phyloP scores from a whole-genome alignment of 2,329 filamentous ascomycete genomes.

The Scortechinia acanthostroma region DNA sequence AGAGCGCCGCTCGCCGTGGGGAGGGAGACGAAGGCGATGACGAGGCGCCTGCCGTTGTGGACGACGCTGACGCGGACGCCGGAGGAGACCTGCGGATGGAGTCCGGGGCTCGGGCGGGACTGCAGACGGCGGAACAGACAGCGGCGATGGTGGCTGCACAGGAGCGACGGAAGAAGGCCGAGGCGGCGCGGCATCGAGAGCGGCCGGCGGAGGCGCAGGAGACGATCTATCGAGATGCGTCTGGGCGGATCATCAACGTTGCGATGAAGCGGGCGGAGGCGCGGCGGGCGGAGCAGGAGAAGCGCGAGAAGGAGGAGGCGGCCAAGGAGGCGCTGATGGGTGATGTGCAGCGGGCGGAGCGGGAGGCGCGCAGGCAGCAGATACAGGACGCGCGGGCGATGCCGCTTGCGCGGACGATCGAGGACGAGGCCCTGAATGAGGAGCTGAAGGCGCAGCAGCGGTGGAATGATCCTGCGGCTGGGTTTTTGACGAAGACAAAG shows the following conservation, averaged over 20 bases:
- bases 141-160: constrained; percentile 30
- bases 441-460: constrained; percentile 45
- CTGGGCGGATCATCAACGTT: constrained; percentile 60
- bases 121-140: constrained; percentile 56
- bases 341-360: constrained; percentile 49
- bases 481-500: constrained; percentile 39
- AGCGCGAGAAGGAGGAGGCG: constrained; percentile 38
- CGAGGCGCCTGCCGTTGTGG: constrained; percentile 25
- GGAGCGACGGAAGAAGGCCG: constrained; percentile 36
- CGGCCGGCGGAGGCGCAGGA: constrained; percentile 33
- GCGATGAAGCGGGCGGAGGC: constrained; percentile 60
- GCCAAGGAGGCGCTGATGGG: constrained; percentile 48
- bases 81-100: constrained; percentile 39
- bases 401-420: constrained; percentile 46
- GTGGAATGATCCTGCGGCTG: constrained; percentile 59
- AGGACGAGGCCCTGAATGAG: constrained; percentile 53
- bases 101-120: constrained; percentile 47
- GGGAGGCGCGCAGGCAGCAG: constrained; percentile 37
- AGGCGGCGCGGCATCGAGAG: constrained; percentile 25
- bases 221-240: constrained; percentile 61
- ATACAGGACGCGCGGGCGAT: constrained; percentile 49
- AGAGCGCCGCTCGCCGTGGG: constrained; percentile 25
- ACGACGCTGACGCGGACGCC: no score
- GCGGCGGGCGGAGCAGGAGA: constrained; percentile 46
- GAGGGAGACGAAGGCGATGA: constrained; percentile 29